Conservation (phyloP, 768 basidiomycete species). For the Lentinula guzmanii region DNA sequence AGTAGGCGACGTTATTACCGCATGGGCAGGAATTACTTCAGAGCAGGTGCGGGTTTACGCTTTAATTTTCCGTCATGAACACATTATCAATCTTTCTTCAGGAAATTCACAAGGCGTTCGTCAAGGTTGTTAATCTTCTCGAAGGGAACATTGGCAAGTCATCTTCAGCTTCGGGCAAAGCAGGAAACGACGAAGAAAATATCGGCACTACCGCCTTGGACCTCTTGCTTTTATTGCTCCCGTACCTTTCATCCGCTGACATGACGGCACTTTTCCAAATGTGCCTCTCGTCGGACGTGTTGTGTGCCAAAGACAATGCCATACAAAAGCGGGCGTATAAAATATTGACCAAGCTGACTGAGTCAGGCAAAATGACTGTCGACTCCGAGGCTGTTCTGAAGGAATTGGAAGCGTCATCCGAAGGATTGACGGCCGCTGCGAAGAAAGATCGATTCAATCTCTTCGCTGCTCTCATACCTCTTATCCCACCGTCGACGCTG, state of each 20-base stretch:
- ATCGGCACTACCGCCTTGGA: conserved; percentile 70
- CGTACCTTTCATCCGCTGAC: conserved; percentile 60
- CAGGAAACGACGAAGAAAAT: conserved; percentile 31
- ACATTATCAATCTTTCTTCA: conserved; percentile 15
- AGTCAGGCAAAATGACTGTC: conserved; percentile 48
- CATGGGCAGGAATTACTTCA: conserved; percentile 81
- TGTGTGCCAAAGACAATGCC: conserved; percentile 75
- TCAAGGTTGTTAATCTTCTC: conserved; percentile 70
- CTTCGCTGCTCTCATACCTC: conserved; percentile 60
- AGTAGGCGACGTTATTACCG: conserved; percentile 83
- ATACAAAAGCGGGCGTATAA: conserved; percentile 97
- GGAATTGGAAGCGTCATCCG: conserved; percentile 57
- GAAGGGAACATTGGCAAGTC: conserved; percentile 51
- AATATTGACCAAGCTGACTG: conserved; percentile 70
- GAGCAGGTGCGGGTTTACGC: conserved; percentile 41
- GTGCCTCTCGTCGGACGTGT: conserved; percentile 61
- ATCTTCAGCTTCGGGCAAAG: conserved; percentile 26
- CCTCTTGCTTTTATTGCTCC: conserved; percentile 78
- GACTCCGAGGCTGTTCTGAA: conserved; percentile 57
- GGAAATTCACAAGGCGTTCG: conserved; percentile 79
- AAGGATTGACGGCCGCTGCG: conserved; percentile 71
- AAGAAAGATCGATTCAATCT: conserved; percentile 91
- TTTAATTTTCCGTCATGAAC: neutral
- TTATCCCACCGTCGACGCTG: conserved; percentile 63
- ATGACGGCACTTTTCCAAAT: conserved; percentile 59